phyloP scores from a whole-genome alignment of 176 grass and related monocot species.

The Avena eriantha region DNA sequence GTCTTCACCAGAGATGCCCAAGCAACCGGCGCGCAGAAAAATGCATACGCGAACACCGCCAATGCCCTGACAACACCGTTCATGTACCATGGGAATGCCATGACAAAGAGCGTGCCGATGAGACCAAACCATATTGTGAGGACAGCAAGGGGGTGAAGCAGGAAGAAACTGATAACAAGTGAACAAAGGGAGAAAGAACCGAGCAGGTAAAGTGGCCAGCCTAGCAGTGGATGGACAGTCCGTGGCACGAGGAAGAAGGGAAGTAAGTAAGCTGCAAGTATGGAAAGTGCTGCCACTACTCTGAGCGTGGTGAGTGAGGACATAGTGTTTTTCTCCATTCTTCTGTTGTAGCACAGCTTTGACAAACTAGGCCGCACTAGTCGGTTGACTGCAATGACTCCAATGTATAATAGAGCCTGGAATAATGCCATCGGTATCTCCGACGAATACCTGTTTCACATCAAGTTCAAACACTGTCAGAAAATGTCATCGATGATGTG shows the following conservation, averaged over 20 bases:
- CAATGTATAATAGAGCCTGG: conserved; percentile 73
- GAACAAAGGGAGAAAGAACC: conserved; percentile 68
- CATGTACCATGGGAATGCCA: conserved; percentile 87
- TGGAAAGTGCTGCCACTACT: conserved; percentile 62
- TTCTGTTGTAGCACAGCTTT: conserved; percentile 86
- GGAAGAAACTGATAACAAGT: conserved; percentile 77
- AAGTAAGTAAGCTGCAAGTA: conserved; percentile 73
- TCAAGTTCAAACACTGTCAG: conserved; percentile 32
- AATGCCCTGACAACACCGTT: conserved; percentile 77
- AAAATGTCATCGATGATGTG: background rate
- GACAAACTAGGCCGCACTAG: conserved; percentile 72
- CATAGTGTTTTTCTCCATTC: conserved; percentile 69
- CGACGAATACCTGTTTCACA: conserved; percentile 66
- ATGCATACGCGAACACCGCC: conserved; percentile 62
- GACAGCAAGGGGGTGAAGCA: conserved; percentile 61
- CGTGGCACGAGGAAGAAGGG: conserved; percentile 87
- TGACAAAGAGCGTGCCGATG: conserved; percentile 66
- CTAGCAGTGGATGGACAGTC: conserved; percentile 80
- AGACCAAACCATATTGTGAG: conserved; percentile 72
- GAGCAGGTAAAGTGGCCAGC: conserved; percentile 86
- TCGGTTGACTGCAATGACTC: conserved; percentile 65
- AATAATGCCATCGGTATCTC: conserved; percentile 74
- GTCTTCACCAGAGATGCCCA: conserved; percentile 75
- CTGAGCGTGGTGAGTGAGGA: conserved; percentile 68
- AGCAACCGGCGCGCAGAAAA: conserved; percentile 73